phyloP scores from a whole-genome alignment of 2,329 filamentous ascomycete species.

The Botrytis paeoniae region DNA sequence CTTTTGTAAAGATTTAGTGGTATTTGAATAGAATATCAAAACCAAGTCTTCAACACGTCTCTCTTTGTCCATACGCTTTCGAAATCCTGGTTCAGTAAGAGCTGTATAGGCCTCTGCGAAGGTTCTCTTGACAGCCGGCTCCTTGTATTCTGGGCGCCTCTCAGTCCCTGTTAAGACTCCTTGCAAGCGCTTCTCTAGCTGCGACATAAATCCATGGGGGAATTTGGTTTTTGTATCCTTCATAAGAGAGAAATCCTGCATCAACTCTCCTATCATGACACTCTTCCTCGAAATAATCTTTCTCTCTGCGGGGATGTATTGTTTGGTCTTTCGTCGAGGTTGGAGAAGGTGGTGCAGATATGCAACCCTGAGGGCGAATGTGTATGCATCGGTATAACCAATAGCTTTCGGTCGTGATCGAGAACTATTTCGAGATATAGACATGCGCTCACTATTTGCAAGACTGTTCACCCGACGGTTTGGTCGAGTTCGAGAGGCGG shows the following conservation, averaged over 20 bases:
- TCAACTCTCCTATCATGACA: conserved; percentile 77
- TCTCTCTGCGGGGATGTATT: conserved; percentile 63
- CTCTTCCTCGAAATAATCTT: conserved; percentile 56
- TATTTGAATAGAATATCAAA: conserved; percentile 93
- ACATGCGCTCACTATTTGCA: conserved; percentile 29
- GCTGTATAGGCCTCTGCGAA: conserved; percentile 94
- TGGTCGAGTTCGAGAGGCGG: conserved; percentile 32
- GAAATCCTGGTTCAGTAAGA: conserved; percentile 83
- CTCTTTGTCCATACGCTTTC: conserved; percentile 91
- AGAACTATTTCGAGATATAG: conserved; percentile 40
- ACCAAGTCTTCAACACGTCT: conserved; percentile 88
- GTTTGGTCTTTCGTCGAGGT: conserved; percentile 82
- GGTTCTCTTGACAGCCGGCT: conserved; percentile 85
- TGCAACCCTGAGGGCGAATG: conserved; percentile 83
- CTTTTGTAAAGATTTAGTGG: conserved; percentile 85
- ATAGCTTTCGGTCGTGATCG: conserved; percentile 48
- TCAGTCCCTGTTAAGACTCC: conserved; percentile 69
- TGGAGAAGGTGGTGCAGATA: conserved; percentile 92
- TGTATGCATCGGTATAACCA: conserved; percentile 79
- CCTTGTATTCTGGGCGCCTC: conserved; percentile 81
- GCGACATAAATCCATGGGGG: conserved; percentile 67
- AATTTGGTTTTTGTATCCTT: conserved; percentile 67
- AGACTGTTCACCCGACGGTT: conserved; percentile 37
- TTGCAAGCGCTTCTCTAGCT: conserved; percentile 51
- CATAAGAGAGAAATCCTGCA: conserved; percentile 75